Conservation (phyloP, 352 stramenopile genomes). For the Phytopythium oedochilum region DNA sequence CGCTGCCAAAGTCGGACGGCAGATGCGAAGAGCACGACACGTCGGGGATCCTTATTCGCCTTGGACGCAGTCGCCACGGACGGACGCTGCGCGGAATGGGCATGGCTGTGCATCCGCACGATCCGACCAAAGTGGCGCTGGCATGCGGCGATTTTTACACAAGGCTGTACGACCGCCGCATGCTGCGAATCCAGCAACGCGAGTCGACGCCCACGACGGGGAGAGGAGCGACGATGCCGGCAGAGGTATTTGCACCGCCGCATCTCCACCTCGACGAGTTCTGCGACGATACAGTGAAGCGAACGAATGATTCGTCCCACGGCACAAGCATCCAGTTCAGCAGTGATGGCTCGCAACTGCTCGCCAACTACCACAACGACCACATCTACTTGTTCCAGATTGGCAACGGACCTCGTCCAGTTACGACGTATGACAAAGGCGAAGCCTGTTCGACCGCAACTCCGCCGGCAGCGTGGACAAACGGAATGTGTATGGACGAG, state of each 20-base stretch:
- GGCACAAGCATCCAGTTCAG: constrained; percentile 83
- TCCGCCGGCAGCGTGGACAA: constrained; percentile 20
- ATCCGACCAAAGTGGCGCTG: constrained; percentile 65
- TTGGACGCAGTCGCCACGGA: constrained; percentile 49
- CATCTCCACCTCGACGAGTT: constrained; percentile 67
- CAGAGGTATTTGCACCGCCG: constrained; percentile 67
- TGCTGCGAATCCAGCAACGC: constrained; percentile 51
- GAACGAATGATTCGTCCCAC: constrained; percentile 51
- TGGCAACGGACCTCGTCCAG: constrained; percentile 14
- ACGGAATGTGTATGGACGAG: constrained; percentile 40
- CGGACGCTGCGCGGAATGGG: constrained; percentile 56
- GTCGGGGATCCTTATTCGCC: constrained; percentile 58
- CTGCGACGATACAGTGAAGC: constrained; percentile 30
- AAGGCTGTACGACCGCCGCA: constrained; percentile 71
- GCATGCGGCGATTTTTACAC: constrained; percentile 81
- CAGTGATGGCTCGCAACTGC: constrained; percentile 53
- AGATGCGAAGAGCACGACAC: constrained; percentile 21
- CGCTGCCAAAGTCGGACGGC: constrained; percentile 36
- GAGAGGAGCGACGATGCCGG: constrained; percentile 33
- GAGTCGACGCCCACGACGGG: constrained; percentile 11
- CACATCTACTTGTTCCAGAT: constrained; percentile 82
- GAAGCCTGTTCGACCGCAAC: constrained; percentile 5
- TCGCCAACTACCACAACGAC: constrained; percentile 84
- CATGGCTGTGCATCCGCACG: constrained; percentile 63
- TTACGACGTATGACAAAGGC: constrained; percentile 5